Conservation (phyloP, 441 rosid species). For the Erodium texanum region DNA sequence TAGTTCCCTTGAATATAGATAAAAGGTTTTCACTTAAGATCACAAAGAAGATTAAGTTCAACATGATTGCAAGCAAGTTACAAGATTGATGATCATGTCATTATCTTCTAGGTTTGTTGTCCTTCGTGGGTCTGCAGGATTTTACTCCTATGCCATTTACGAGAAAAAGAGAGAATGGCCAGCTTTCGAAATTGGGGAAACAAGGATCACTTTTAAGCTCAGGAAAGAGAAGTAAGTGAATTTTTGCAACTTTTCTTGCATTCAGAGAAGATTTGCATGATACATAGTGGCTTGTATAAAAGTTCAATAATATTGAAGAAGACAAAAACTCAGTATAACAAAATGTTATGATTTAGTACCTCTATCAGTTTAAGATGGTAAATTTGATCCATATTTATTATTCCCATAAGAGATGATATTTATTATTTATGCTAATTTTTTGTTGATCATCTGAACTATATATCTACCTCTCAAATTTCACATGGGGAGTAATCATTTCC, state of each 20-base stretch:
- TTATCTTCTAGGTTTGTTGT: constrained; percentile 42
- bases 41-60: not conserved
- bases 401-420: not conserved
- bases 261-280: not conserved
- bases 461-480: not conserved
- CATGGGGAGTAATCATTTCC: not conserved
- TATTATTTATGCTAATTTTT: not conserved
- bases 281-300: not conserved
- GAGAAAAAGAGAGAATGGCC: constrained; percentile 69
- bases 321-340: not conserved
- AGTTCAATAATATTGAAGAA: not conserved
- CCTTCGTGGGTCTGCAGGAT: constrained; percentile 53
- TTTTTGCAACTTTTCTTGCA: not conserved
- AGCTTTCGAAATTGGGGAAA: constrained; percentile 56
- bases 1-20: constrained; percentile 23
- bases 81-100: not conserved
- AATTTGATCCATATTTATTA: not conserved
- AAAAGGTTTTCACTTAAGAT: constrained; percentile 13
- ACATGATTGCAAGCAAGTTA: not conserved
- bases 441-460: not conserved
- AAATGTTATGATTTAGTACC: not conserved
- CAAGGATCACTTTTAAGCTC: constrained; percentile 69
- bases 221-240: constrained; percentile 61
- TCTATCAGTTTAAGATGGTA: not conserved
- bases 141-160: constrained; percentile 66